A percentile compares a stretch with the other conserved stretches of the same genome.
Evolutionary conservation across 805 yeast genomes (phyloP).

Genomic region (Candida verbasci): DNA sequence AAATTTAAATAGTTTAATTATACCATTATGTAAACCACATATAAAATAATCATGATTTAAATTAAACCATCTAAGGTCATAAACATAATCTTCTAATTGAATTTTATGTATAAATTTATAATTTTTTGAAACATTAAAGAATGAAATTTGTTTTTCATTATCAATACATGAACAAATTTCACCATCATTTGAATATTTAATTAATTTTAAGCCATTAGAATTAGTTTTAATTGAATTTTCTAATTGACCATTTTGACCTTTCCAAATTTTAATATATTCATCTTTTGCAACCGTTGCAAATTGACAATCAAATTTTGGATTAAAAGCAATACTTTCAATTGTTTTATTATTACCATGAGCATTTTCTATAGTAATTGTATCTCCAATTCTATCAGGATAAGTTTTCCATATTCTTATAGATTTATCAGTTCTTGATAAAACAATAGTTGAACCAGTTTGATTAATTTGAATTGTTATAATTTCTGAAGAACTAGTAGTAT

Average conservation of each 20-base stretch:
- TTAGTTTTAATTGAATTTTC: constrained; percentile 25
- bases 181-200: constrained; percentile 45
- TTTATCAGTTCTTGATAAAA: constrained; percentile 40
- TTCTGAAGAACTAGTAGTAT: constrained; percentile 19
- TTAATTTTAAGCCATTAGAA: constrained; percentile 15
- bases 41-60: constrained; percentile 29
- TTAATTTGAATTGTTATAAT: constrained; percentile 37
- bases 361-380: constrained; percentile 36
- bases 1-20: constrained; percentile 25
- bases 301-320: constrained; percentile 40
- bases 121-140: constrained; percentile 30
- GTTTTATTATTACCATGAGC: constrained; percentile 30
- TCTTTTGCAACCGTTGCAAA: constrained; percentile 51
- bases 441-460: constrained; percentile 37
- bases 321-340: constrained; percentile 44
- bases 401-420: constrained; percentile 39
- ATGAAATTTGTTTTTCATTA: constrained; percentile 28
- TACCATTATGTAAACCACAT: constrained; percentile 48
- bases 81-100: constrained; percentile 23
- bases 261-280: constrained; percentile 43
- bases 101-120: constrained; percentile 23
- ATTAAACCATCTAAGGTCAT: constrained; percentile 45
- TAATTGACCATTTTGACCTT: constrained; percentile 30
- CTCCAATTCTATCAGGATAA: constrained; percentile 21
- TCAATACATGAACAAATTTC: constrained; percentile 41